phyloP scores from a whole-genome alignment of 2,329 filamentous ascomycete species.

The Trichoderma sp. region DNA sequence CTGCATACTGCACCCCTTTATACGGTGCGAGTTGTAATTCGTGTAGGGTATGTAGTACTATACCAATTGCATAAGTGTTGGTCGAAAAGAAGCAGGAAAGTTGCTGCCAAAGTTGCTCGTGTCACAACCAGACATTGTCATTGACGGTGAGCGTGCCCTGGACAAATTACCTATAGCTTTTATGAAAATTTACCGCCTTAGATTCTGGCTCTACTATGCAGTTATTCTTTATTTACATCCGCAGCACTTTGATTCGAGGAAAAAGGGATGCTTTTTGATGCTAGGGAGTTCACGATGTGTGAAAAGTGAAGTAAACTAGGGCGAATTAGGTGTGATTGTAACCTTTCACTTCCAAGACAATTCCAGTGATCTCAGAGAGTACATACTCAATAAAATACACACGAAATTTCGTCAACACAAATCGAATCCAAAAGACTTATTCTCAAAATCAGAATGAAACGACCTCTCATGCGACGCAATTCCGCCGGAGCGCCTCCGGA shows the following conservation, averaged over 20 bases:
- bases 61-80: not conserved
- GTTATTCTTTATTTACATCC: fast-evolving
- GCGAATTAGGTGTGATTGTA: not conserved
- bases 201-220: not conserved
- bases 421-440: not conserved
- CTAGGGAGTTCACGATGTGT: not conserved
- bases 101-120: not conserved
- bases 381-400: not conserved
- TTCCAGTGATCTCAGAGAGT: not conserved
- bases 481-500: not conserved
- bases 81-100: not conserved
- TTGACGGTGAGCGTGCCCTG: not conserved
- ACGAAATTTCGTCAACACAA: not conserved
- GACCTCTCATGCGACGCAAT: not conserved
- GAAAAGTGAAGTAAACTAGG: not conserved
- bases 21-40: not conserved
- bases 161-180: not conserved
- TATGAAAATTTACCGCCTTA: not conserved
- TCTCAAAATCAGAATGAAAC: not conserved
- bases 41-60: not conserved
- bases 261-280: not conserved
- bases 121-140: not conserved
- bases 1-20: not conserved
- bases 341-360: no score
- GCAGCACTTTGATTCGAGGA: not conserved